Percentiles rank a stretch among this genome's conserved stretches.
Conservation (phyloP, 257 asterid species). For the Paraleonurus japonicus region DNA sequence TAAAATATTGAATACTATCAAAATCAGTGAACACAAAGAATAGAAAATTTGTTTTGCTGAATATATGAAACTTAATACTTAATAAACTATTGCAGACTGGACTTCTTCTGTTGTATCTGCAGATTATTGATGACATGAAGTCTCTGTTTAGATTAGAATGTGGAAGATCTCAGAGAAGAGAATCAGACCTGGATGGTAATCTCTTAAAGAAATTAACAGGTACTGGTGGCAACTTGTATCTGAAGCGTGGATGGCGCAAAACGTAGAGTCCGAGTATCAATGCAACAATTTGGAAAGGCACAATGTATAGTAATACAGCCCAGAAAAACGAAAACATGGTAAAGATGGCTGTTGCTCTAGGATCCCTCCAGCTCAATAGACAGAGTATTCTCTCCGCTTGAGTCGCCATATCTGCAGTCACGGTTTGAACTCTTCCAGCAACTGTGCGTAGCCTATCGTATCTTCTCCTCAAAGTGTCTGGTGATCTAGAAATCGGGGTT, state of each 20-base stretch:
- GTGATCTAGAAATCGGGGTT: constrained; percentile 39
- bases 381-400: constrained; percentile 84
- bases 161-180: constrained; percentile 53
- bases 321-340: constrained; percentile 52
- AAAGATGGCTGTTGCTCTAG: constrained; percentile 77
- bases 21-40: constrained; percentile 20
- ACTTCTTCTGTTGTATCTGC: constrained; percentile 1
- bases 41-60: constrained; percentile 24
- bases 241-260: constrained; percentile 77
- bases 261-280: constrained; percentile 62
- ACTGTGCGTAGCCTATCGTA: constrained; percentile 70
- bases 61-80: constrained; percentile 30
- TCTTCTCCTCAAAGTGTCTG: constrained; percentile 55
- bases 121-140: constrained; percentile 16
- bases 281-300: constrained; percentile 76
- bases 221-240: constrained; percentile 73
- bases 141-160: constrained; percentile 16
- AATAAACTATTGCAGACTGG: constrained; percentile 7
- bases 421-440: constrained; percentile 81
- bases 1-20: constrained; percentile 8
- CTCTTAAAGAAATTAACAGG: constrained; percentile 96
- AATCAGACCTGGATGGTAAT: constrained; percentile 78
- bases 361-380: constrained; percentile 93
- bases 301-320: constrained; percentile 72
- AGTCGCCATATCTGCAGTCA: constrained; percentile 75